Conservation (phyloP, 495 filamentous ascomycete genomes). For the Talaromyces trachyspermus region DNA sequence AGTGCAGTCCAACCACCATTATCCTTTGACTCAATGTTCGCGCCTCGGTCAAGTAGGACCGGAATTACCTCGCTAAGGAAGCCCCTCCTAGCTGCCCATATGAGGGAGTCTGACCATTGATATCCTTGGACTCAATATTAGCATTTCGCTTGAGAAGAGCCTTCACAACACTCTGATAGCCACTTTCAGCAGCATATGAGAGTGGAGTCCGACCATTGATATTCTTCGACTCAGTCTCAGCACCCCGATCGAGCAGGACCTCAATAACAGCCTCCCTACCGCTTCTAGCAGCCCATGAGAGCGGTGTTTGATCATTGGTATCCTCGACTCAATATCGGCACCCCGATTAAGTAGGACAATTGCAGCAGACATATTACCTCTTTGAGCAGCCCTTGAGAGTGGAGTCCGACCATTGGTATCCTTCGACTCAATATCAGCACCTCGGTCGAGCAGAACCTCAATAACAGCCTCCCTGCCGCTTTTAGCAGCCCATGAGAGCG, state of each 20-base stretch:
- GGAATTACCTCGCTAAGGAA: too few relatives aligned
- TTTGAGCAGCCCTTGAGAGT: slow-evolving; percentile 17
- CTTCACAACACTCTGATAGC: slow-evolving; percentile 15
- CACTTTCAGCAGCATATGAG: slow-evolving; percentile 15
- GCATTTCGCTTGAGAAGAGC: slow-evolving; percentile 10
- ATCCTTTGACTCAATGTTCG: too few relatives aligned
- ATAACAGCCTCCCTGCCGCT: slow-evolving; percentile 17
- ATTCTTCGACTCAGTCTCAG: slow-evolving; percentile 16
- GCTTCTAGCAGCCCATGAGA: slow-evolving; percentile 16
- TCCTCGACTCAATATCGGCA: slow-evolving; percentile 10
- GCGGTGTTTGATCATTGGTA: slow-evolving; percentile 11
- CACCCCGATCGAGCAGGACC: slow-evolving; percentile 9
- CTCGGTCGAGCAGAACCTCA: slow-evolving; percentile 15
- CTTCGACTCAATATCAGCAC: slow-evolving; percentile 9
- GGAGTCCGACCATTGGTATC: slow-evolving; percentile 16
- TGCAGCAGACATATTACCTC: slow-evolving; percentile 17
- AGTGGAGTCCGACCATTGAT: slow-evolving; percentile 14
- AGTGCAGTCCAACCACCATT: slow-evolving; percentile 14
- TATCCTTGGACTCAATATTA: slow-evolving; percentile 8
- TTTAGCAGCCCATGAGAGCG: slow-evolving; percentile 19
- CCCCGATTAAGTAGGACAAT: slow-evolving; percentile 14
- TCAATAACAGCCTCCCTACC: slow-evolving; percentile 14
- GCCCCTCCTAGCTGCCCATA: too few relatives aligned
- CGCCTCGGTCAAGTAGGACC: too few relatives aligned
- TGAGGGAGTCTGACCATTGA: slow-evolving; percentile 22